Evolutionary conservation across 1,139 yeast genomes (phyloP).

Genomic region (Magnusiomyces sp.): DNA sequence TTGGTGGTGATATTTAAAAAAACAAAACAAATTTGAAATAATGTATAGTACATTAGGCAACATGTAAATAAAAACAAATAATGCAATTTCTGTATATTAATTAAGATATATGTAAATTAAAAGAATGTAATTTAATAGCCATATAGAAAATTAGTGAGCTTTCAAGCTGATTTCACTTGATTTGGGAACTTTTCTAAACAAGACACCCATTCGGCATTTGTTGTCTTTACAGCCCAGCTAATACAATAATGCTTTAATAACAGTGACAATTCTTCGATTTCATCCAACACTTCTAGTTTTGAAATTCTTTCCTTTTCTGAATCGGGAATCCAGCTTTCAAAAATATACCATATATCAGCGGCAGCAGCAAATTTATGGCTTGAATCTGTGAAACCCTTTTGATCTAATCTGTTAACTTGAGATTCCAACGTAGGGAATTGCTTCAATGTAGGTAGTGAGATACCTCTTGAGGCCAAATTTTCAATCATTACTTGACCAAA

Average conservation of each 20-base stretch:
- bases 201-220: conserved; percentile 1
- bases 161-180: not conserved
- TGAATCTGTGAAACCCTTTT: conserved; percentile 18
- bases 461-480: conserved; percentile 62
- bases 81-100: no score
- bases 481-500: conserved; percentile 79
- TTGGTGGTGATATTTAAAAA: conserved; percentile 30
- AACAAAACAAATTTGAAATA: not conserved
- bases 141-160: no score
- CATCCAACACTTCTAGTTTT: conserved; percentile 73
- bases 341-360: conserved; percentile 52
- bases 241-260: conserved; percentile 73
- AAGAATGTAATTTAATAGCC: no score
- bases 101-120: not conserved
- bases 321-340: conserved; percentile 46
- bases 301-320: conserved; percentile 48
- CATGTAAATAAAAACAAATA: not conserved
- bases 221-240: conserved; percentile 28
- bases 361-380: conserved; percentile 28
- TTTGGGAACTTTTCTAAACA: conserved; percentile 3
- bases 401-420: conserved; percentile 36
- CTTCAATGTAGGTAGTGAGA: conserved; percentile 57
- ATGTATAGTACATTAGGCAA: not conserved
- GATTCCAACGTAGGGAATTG: conserved; percentile 41
- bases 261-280: conserved; percentile 73